Percentiles rank a stretch among this genome's conserved stretches.
Evolutionary conservation across 768 basidiomycete genomes (phyloP).

Genomic region (Mycena maculata): DNA sequence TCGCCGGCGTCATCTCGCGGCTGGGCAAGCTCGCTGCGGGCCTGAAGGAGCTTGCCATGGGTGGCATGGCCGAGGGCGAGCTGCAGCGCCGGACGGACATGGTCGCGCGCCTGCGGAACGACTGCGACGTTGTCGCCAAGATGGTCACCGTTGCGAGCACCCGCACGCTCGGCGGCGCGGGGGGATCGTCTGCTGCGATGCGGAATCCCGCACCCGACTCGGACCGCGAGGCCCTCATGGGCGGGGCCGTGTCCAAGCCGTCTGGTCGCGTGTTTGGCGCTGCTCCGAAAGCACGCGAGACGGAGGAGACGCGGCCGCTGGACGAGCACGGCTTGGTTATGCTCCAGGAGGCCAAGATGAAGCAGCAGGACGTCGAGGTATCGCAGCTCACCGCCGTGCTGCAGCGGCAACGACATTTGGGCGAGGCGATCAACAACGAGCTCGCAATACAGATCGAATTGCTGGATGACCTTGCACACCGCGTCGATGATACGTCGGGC

Average conservation of each 20-base stretch:
- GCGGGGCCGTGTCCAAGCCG: constrained; percentile 53
- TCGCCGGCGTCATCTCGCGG: constrained; percentile 81
- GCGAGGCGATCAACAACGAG: constrained; percentile 87
- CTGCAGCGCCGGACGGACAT: constrained; percentile 89
- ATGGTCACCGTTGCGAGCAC: constrained; percentile 81
- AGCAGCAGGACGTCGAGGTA: constrained; percentile 87
- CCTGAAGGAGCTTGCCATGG: constrained; percentile 69
- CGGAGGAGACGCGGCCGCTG: constrained; percentile 86
- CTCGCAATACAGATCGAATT: constrained; percentile 87
- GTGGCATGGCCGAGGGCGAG: constrained; percentile 92
- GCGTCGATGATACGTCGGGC: constrained; percentile 81
- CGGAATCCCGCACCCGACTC: constrained; percentile 61
- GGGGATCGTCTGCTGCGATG: constrained; percentile 41
- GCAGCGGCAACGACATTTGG: constrained; percentile 86
- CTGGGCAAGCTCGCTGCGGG: constrained; percentile 78
- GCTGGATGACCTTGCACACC: constrained; percentile 79
- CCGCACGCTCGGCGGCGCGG: constrained; percentile 44
- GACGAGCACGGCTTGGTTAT: constrained; percentile 85
- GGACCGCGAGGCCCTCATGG: constrained; percentile 76
- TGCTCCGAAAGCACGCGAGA: constrained; percentile 74
- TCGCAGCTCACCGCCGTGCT: constrained; percentile 84
- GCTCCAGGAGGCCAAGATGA: constrained; percentile 83
- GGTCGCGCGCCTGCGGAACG: constrained; percentile 89
- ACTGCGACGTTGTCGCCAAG: constrained; percentile 87
- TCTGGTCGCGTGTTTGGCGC: constrained; percentile 86